Percentiles rank a stretch among this genome's conserved stretches.
These are phyloP conservation scores for Ilex asprella DNA, from an alignment of 257 asterid genomes.

Conservation along the genomic window DNA sequence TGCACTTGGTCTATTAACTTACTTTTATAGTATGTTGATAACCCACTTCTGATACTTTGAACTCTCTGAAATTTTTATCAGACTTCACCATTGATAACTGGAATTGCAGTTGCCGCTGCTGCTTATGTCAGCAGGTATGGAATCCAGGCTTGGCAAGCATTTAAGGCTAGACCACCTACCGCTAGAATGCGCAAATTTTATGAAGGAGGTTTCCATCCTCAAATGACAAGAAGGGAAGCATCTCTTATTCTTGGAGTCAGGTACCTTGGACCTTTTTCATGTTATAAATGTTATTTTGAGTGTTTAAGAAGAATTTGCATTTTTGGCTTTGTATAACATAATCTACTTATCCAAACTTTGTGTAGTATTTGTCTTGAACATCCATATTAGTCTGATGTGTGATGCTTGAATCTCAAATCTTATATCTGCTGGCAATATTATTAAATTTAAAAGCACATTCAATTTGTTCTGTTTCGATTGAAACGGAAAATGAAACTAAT, in stretches of 20 bases:
- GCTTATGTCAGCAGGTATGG: slow-evolving; percentile 76
- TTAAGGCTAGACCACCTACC: slow-evolving; percentile 80
- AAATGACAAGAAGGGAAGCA: slow-evolving; percentile 85
- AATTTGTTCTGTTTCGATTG: no score
- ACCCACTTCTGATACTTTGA: not conserved
- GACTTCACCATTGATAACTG: slow-evolving; percentile 62
- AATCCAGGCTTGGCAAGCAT: slow-evolving; percentile 80
- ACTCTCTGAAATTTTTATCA: slow-evolving; percentile 24
- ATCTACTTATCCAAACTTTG: not conserved
- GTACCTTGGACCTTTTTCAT: slow-evolving; percentile 20
- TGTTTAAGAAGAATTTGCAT: not conserved
- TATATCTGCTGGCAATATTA: no score
- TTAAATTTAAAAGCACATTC: no score
- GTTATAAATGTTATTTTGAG: not conserved
- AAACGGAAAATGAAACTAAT: no score
- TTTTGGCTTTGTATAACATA: not conserved
- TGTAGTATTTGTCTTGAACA: not conserved
- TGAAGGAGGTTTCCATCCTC: slow-evolving; percentile 88
- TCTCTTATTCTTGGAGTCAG: slow-evolving; percentile 86
- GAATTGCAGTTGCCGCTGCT: slow-evolving; percentile 66
- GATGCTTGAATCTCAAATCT: no score
- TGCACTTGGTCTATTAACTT: no score
- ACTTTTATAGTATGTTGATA: no score
- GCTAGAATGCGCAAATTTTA: slow-evolving; percentile 73
- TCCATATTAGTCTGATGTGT: not conserved